Conservation (phyloP, 164 flowering plant species). For the Piper longum region DNA sequence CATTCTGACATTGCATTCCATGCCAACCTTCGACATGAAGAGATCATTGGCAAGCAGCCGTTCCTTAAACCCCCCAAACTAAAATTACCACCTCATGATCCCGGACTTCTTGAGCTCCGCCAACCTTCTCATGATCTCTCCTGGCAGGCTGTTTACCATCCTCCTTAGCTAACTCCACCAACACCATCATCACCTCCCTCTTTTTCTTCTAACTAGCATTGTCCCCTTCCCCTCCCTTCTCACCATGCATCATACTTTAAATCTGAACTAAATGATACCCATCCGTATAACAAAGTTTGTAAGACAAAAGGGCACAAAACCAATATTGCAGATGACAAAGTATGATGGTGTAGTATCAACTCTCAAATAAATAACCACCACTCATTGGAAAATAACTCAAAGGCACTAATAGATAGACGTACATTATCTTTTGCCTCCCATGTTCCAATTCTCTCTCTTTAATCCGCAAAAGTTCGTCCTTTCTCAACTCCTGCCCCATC, state of each 20-base stretch:
- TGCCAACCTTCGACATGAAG: slow-evolving; percentile 44
- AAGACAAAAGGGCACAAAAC: slow-evolving; percentile 5
- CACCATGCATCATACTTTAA: slow-evolving; percentile 90
- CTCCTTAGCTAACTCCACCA: slow-evolving; percentile 51
- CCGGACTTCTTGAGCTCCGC: slow-evolving; percentile 40
- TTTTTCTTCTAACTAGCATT: slow-evolving; percentile 36
- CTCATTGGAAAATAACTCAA: neutral
- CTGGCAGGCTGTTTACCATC: slow-evolving; percentile 39
- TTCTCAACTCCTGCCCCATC: slow-evolving; percentile 99
- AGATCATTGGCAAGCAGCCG: slow-evolving; percentile 56
- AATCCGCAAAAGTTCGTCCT: slow-evolving; percentile 96
- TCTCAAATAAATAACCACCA: neutral
- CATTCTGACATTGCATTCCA: slow-evolving; percentile 56
- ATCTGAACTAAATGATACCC: slow-evolving; percentile 97
- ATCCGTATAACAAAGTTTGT: slow-evolving; percentile 36
- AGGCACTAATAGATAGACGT: slow-evolving; percentile 16
- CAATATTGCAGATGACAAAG: neutral
- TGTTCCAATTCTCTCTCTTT: slow-evolving; percentile 96
- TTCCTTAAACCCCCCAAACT: slow-evolving; percentile 51
- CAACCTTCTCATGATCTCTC: slow-evolving; percentile 40
- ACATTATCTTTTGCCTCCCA: slow-evolving; percentile 79
- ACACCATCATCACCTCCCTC: slow-evolving; percentile 38
- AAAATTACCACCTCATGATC: slow-evolving; percentile 36
- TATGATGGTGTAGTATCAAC: neutral
- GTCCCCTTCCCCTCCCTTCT: slow-evolving; percentile 34